Percentiles rank a stretch among this genome's conserved stretches.
These are phyloP conservation scores for Penicillium aurantiogriseum DNA, from an alignment of 2,329 filamentous ascomycete species.

Conservation along the genomic window DNA sequence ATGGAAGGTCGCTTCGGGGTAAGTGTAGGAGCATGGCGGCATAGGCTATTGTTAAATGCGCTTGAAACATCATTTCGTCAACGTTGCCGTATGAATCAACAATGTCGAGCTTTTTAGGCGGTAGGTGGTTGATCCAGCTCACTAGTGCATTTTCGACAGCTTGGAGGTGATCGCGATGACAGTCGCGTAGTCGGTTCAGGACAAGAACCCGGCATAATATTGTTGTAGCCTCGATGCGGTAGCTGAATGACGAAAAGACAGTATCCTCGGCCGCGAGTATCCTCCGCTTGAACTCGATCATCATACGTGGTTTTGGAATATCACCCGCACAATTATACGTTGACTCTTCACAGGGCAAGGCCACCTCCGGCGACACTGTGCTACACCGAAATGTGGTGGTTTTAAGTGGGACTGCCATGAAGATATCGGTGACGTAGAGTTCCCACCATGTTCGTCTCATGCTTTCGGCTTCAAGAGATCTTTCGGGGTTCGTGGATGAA, in stretches of 20 bases:
- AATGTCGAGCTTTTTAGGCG: conserved; percentile 65
- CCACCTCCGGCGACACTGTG: conserved; percentile 66
- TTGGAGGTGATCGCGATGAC: conserved; percentile 55
- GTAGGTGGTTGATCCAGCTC: conserved; percentile 78
- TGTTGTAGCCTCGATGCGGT: conserved; percentile 73
- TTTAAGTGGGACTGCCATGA: conserved; percentile 67
- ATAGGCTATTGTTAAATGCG: conserved; percentile 40
- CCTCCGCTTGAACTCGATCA: conserved; percentile 58
- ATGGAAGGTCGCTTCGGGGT: conserved; percentile 66
- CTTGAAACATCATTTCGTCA: conserved; percentile 60
- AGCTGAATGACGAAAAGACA: conserved; percentile 77
- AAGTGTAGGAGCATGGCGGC: conserved; percentile 71
- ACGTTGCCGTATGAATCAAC: conserved; percentile 67
- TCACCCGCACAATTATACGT: conserved; percentile 50
- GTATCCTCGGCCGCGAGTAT: conserved; percentile 65
- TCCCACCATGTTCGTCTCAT: conserved; percentile 89
- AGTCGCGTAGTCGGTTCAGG: conserved; percentile 38
- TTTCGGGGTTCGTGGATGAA: conserved; percentile 39
- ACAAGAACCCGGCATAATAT: conserved; percentile 72
- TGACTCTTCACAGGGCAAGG: conserved; percentile 74
- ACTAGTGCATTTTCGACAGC: conserved; percentile 56
- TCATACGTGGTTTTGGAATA: conserved; percentile 59
- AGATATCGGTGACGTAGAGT: conserved; percentile 71
- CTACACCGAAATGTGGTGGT: conserved; percentile 59
- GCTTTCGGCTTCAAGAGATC: conserved; percentile 70